These are phyloP conservation scores for Jaapia argillacea DNA, from an alignment of 768 basidiomycete species.

Conservation along the genomic window DNA sequence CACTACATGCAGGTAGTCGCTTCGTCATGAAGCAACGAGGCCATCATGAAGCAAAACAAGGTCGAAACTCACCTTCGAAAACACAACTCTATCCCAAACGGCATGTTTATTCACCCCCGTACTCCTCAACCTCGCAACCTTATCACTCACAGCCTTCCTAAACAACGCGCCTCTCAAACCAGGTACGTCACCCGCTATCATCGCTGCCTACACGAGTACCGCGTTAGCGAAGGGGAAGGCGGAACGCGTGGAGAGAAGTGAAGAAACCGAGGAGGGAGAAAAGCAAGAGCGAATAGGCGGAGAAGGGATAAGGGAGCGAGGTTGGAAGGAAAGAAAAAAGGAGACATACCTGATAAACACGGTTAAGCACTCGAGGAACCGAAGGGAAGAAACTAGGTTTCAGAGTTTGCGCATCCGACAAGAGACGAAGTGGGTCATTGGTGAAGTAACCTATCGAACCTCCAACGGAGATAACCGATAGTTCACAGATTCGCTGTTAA, in stretches of 20 bases:
- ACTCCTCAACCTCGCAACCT: slow-evolving; percentile 57
- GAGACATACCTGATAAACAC: slow-evolving; percentile 83
- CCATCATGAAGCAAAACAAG: slow-evolving; percentile 1
- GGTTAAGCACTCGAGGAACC: slow-evolving; percentile 82
- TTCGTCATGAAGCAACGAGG: no score
- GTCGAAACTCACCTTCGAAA: slow-evolving; percentile 61
- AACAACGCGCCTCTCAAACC: slow-evolving; percentile 82
- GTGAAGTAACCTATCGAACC: slow-evolving; percentile 77
- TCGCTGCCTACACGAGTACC: no score
- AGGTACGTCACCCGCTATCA: slow-evolving; percentile 59
- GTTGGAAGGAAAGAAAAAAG: no score
- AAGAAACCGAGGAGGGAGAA: no score
- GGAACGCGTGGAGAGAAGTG: no score
- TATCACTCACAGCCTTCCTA: slow-evolving; percentile 66
- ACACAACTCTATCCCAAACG: slow-evolving; percentile 86
- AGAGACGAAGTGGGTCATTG: slow-evolving; percentile 81
- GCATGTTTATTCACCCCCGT: slow-evolving; percentile 68
- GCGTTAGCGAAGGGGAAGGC: no score
- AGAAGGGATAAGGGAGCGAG: no score
- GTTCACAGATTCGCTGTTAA: slow-evolving; percentile 25
- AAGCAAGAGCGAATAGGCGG: no score
- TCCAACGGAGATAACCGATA: slow-evolving; percentile 45
- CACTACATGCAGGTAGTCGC: not conserved
- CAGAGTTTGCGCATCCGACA: slow-evolving; percentile 81
- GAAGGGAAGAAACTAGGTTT: slow-evolving; percentile 78